Base-by-base conservation (phyloP, 2,329 filamentous ascomycete species). In the Fonsecaea pedrosoi region DNA sequence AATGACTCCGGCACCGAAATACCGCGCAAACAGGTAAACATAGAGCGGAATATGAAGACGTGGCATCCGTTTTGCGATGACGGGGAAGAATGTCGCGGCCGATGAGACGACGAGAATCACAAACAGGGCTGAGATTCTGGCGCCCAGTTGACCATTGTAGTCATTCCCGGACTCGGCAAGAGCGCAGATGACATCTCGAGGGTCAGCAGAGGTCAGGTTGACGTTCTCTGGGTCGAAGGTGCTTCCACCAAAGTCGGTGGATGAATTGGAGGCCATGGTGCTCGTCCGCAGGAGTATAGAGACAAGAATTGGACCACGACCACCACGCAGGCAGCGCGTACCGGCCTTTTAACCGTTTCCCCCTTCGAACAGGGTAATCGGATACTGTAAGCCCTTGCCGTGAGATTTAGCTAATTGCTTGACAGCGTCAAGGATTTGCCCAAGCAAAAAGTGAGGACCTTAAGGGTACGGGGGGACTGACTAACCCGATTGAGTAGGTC, bases 91-190 rank as follows among this genome's bases (percentile, higher is more conserved):
- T 3, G 81, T 82, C 4, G 75, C 75, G 3, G 73, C 70, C 0
- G 78, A 76, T 2, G 81, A 82, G 18, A 79, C 71, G 66, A 82
- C 54, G n/a, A 81, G 64, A 53, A 81, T 81, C 42, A 83, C 81
- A 68, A 82, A 83, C 60, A 82, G 72, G 25, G 82, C 74, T 30
- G 73, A 83, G 72, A 81, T 76, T 2, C 80, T 79, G 0, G 77
- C 78, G 8, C 81, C 81, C 0, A 82, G 68, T 3, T 75, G 78
- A 25, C 86, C 85, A 70, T 87, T 78, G 71, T 87, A 87, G 21
- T 87, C 82, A 70, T 87, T 87, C 0, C 72, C 75, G 2, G 75
- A 76, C 2, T 73, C 65, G 10, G 78, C 75, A 18, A 87, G 72
- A 73, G 82, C 86, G 74, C 86, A 88, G 71, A 85, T 77, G 54